These are phyloP conservation scores for Colletotrichum salicis DNA, from an alignment of 2,329 filamentous ascomycete genomes.

Conservation along the genomic window DNA sequence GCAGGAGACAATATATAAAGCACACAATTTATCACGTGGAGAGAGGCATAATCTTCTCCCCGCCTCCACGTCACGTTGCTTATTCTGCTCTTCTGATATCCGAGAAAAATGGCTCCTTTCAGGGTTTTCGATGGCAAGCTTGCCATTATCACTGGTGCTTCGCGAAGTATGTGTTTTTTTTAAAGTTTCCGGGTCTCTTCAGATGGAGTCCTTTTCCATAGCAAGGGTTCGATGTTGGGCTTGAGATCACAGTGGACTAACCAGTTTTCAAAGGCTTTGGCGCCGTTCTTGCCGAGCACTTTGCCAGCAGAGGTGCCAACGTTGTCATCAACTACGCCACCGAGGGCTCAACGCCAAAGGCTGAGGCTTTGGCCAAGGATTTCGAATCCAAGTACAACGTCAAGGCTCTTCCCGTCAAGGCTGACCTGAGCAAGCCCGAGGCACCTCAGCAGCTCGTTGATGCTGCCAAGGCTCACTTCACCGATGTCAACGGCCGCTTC, in stretches of 20 bases:
- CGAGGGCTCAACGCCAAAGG: conserved; percentile 44
- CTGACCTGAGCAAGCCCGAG: conserved; percentile 73
- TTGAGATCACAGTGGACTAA: conserved; percentile 6
- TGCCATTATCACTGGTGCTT: conserved; percentile 81
- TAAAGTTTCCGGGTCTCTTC: not conserved
- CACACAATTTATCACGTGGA: conserved; percentile 25
- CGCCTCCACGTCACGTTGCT: conserved; percentile 14
- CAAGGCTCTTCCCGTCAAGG: conserved; percentile 70
- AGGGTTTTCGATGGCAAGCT: conserved; percentile 75
- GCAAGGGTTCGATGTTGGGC: not conserved
- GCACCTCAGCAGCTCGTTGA: conserved; percentile 70
- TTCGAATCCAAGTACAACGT: conserved; percentile 59
- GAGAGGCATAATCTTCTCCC: not conserved
- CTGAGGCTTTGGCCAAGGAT: conserved; percentile 60
- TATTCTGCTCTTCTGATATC: conserved; percentile 5
- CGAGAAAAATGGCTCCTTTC: conserved; percentile 45
- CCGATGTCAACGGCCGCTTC: conserved; percentile 59
- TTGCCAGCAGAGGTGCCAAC: conserved; percentile 76
- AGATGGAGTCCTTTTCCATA: not conserved
- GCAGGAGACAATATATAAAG: conserved; percentile 17
- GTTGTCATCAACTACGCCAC: conserved; percentile 77
- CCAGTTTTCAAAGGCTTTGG: conserved; percentile 71
- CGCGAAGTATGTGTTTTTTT: conserved; percentile 67
- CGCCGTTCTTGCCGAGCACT: conserved; percentile 69
- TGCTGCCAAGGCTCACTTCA: conserved; percentile 68